phyloP scores from a whole-genome alignment of 305 asterid genomes.

The Fraxinus greggii region DNA sequence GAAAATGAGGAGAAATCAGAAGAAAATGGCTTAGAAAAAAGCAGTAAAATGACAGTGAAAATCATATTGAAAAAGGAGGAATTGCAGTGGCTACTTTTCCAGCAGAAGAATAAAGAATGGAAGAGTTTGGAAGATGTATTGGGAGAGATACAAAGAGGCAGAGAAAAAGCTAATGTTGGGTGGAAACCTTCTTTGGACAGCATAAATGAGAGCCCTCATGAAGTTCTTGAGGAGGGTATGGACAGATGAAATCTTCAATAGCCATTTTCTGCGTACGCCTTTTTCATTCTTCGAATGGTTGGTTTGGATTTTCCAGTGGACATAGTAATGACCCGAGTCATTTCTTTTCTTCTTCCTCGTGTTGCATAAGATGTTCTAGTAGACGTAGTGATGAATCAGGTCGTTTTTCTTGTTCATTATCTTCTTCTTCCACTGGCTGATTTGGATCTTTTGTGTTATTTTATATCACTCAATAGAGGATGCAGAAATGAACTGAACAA shows the following conservation, averaged over 20 bases:
- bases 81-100: constrained; percentile 7
- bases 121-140: background rate
- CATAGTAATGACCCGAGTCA: background rate
- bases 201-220: constrained; percentile 6
- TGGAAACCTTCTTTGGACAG: constrained; percentile 7
- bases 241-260: background rate
- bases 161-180: background rate
- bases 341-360: background rate
- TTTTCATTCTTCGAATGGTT: background rate
- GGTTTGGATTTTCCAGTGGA: background rate
- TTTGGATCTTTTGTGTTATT: background rate
- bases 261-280: background rate
- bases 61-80: background rate
- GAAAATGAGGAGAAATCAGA: background rate
- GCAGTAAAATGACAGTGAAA: constrained; percentile 4
- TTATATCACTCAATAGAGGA: background rate
- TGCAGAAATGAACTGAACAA: background rate
- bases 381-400: background rate
- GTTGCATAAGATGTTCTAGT: background rate
- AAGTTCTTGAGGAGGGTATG: background rate
- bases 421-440: background rate
- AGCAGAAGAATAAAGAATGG: background rate
- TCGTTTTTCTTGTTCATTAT: background rate
- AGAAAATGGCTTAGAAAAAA: background rate
- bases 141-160: constrained; percentile 4